These are phyloP conservation scores for Chalciporus sp. DNA, from an alignment of 1,284 basidiomycete species.

Conservation along the genomic window DNA sequence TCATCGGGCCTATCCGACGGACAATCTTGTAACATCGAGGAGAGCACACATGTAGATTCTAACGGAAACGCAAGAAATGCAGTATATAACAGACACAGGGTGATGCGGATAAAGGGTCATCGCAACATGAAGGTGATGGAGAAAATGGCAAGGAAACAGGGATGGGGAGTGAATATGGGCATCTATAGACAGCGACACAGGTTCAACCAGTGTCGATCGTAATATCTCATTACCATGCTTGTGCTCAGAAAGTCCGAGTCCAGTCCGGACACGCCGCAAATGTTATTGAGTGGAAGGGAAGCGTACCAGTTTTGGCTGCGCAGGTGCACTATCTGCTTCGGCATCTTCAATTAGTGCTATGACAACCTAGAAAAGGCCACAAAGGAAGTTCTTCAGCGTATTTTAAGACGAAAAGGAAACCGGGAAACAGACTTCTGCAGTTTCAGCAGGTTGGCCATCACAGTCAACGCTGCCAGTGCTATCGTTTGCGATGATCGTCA, in stretches of 20 bases:
- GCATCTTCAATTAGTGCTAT: neutral
- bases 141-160: neutral
- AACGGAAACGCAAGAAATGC: neutral
- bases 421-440: conserved; percentile 27
- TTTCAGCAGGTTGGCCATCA: neutral
- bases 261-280: conserved; percentile 18
- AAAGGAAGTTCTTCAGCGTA: conserved; percentile 18
- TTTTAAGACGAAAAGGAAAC: neutral
- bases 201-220: neutral
- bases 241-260: conserved; percentile 1
- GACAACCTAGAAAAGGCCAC: conserved; percentile 17
- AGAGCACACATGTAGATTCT: conserved; percentile 22
- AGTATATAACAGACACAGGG: neutral
- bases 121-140: neutral
- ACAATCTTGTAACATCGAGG: conserved; percentile 18
- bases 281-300: conserved; percentile 43
- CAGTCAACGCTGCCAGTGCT: neutral
- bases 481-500: neutral
- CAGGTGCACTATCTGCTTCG: neutral
- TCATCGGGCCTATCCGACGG: conserved; percentile 6
- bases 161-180: no score
- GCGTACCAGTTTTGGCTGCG: conserved; percentile 23
- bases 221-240: neutral
- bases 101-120: neutral
- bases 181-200: neutral